phyloP scores from a whole-genome alignment of 179 eudicot species.

The Patellifolia procumbens region DNA sequence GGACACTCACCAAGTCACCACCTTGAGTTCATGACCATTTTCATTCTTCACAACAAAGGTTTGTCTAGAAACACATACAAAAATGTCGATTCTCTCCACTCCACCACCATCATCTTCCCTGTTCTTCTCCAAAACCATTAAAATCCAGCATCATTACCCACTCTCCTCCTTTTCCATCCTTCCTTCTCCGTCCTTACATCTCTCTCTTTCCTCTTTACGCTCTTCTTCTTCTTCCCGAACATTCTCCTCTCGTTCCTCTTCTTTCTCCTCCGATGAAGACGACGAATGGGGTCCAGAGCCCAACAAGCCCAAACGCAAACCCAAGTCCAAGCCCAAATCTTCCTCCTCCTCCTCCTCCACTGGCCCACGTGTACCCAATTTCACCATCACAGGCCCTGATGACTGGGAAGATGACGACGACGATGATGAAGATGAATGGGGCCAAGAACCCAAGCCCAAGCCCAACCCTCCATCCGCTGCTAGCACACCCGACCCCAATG shows the following conservation, averaged over 20 bases:
- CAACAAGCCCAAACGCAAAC: slow-evolving; percentile 33
- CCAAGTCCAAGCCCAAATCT: slow-evolving; percentile 21
- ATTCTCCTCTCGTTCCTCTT: slow-evolving; percentile 12
- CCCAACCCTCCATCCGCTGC: slow-evolving; percentile 15
- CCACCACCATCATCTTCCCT: slow-evolving; percentile 30
- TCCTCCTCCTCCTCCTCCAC: neutral
- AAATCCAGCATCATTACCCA: slow-evolving; percentile 12
- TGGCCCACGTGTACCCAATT: neutral
- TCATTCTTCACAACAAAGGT: too few relatives aligned
- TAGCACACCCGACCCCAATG: slow-evolving; percentile 14
- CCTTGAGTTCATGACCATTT: too few relatives aligned
- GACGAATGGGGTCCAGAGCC: too few relatives aligned
- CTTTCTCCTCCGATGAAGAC: slow-evolving; percentile 30
- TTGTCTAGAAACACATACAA: neutral
- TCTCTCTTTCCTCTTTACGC: slow-evolving; percentile 13
- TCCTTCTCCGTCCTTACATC: neutral
- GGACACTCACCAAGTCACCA: too few relatives aligned
- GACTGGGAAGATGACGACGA: neutral
- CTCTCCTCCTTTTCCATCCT: slow-evolving; percentile 7
- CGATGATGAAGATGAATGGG: slow-evolving; percentile 69
- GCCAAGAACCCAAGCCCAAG: slow-evolving; percentile 27
- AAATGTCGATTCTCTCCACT: slow-evolving; percentile 46
- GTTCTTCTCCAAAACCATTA: slow-evolving; percentile 29
- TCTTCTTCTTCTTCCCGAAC: slow-evolving; percentile 27
- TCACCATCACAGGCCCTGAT: neutral